Evolutionary conservation across 2,329 filamentous ascomycete genomes (phyloP).

Genomic region (Pyrenophora tritici-repentis): DNA sequence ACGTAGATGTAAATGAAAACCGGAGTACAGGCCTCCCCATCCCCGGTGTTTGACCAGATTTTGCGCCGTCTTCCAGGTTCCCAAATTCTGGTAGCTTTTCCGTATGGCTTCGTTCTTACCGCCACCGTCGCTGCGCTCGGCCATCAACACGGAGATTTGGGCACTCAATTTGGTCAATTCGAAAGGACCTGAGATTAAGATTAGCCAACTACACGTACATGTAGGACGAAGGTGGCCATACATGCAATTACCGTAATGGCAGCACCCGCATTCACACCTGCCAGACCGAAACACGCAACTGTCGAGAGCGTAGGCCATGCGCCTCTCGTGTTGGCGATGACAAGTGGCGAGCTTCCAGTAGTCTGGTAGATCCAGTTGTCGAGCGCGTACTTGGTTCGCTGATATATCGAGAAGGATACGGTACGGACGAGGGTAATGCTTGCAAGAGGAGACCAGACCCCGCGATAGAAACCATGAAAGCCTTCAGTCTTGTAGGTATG

Average conservation of each 20-base stretch:
- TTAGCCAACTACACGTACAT: conserved; percentile 14
- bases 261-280: conserved; percentile 78
- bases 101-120: conserved; percentile 45
- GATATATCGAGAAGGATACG: conserved; percentile 80
- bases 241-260: conserved; percentile 81
- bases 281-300: conserved; percentile 74
- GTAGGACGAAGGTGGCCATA: conserved; percentile 23
- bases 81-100: conserved; percentile 75
- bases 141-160: conserved; percentile 80
- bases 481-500: conserved; percentile 69
- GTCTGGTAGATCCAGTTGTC: conserved; percentile 69
- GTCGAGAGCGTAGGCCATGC: conserved; percentile 75
- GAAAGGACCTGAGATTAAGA: conserved; percentile 66
- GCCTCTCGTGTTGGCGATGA: conserved; percentile 71
- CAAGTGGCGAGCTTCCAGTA: conserved; percentile 72
- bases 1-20: conserved; percentile 79
- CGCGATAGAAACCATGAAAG: conserved; percentile 57
- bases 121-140: conserved; percentile 59
- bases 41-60: conserved; percentile 79
- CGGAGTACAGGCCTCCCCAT: conserved; percentile 75
- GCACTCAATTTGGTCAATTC: conserved; percentile 89
- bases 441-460: conserved; percentile 79
- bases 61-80: conserved; percentile 74
- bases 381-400: conserved; percentile 73
- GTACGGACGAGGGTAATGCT: conserved; percentile 79